Evolutionary conservation across 345 rosid genomes (phyloP), one percentile per base, ranked within the genome.

Genomic region (Camelina hispida): DNA sequence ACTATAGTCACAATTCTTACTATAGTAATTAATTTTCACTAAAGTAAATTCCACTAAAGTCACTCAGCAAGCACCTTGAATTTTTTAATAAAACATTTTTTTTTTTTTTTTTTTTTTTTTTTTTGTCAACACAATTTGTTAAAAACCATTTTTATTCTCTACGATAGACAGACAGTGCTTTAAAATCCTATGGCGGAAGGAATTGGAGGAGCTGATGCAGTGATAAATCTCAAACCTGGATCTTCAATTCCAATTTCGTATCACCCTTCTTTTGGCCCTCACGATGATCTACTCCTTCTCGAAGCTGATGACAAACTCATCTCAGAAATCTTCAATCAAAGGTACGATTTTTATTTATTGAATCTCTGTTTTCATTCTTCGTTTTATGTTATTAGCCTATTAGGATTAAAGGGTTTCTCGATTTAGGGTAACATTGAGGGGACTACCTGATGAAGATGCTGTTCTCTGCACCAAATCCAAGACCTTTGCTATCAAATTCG

Each of bases 401-500:
- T 15, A 4, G 30, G 7, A 17, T 12, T 22, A 42, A 35, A 34
- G n/a, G 44, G 18, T 20, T 47, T 57, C 32, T 25, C 6, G 23
- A 43, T 55, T 55, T 55, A 38, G 97, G 79, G 93, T 90, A 14
- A 84, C 86, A 37, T 80, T 94, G 55, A 89, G 97, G 63, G 97
- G 97, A 48, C 86, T 88, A 76, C 83, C 85, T 16, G 87, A 90
- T 84, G 98, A 94, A 71, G 92, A 92, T 74, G 95, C 96, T 3
- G 99, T 92, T 73, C 85, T 94, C 51, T 95, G 99, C 77, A 94
- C 97, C 9, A 86, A 67, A 54, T 90, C 92, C 1, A 95, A 92
- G 78, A 92, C 99, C 50, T 92, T 76, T 69, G 85, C 88, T 0
- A 48, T 95, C 73, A 95, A 95, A 80, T 90, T 88, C 68, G 98